phyloP scores from a whole-genome alignment of 495 filamentous ascomycete species.

The Aspergillus funiculosus region DNA sequence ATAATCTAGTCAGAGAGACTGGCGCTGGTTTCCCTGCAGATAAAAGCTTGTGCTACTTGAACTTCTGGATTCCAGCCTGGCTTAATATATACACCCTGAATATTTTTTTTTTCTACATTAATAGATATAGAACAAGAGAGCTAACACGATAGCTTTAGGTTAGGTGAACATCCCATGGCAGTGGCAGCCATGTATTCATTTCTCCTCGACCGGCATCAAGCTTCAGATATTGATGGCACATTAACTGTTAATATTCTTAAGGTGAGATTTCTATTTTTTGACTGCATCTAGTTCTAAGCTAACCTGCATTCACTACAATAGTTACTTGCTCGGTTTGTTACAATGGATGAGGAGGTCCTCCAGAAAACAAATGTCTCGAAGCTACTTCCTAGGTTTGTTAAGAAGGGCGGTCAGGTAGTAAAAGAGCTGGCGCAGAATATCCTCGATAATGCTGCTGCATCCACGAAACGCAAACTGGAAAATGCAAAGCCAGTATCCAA shows the following conservation, averaged over 20 bases:
- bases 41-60: background rate
- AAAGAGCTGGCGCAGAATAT: slow-evolving; percentile 54
- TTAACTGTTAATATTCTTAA: slow-evolving; percentile 60
- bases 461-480: slow-evolving; percentile 45
- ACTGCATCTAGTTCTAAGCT: background rate
- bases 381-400: slow-evolving; percentile 55
- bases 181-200: slow-evolving; percentile 55
- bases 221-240: slow-evolving; percentile 57
- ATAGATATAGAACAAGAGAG: slow-evolving; percentile 1
- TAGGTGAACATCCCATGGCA: slow-evolving; percentile 53
- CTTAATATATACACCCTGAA: background rate
- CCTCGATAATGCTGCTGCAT: slow-evolving; percentile 50
- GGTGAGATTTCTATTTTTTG: slow-evolving; percentile 24
- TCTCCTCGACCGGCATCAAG: slow-evolving; percentile 59
- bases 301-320: slow-evolving; percentile 27
- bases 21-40: slow-evolving; percentile 1
- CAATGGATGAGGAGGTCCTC: slow-evolving; percentile 55
- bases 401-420: slow-evolving; percentile 58
- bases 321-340: slow-evolving; percentile 59
- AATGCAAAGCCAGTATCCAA: slow-evolving; percentile 30
- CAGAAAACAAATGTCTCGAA: slow-evolving; percentile 64
- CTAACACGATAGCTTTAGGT: slow-evolving; percentile 36
- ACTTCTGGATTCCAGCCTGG: background rate
- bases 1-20: background rate
- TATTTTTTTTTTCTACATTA: background rate